Conservation (phyloP, 495 filamentous ascomycete species). For the Cercophora samala region DNA sequence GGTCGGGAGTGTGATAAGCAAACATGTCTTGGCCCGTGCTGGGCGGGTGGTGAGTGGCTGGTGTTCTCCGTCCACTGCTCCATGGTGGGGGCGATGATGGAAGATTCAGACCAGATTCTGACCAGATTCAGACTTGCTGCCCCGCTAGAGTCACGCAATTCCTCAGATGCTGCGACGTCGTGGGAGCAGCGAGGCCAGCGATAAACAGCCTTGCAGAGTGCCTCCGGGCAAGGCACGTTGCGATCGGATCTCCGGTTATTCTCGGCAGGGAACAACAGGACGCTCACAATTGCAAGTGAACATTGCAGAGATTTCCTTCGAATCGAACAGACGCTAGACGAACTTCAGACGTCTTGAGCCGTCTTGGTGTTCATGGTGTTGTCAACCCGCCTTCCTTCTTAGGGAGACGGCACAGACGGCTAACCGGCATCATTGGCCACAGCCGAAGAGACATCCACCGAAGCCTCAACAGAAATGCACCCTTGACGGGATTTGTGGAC, state of each 20-base stretch:
- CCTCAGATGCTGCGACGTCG: constrained; percentile 2
- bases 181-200: neutral
- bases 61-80: neutral
- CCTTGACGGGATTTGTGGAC: neutral
- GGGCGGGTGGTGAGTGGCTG: constrained; percentile 8
- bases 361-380: too few relatives aligned
- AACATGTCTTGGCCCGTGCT: constrained; percentile 7
- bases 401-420: neutral
- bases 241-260: constrained; percentile 1
- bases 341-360: neutral
- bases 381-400: neutral
- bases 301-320: neutral
- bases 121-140: neutral
- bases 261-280: constrained; percentile 6
- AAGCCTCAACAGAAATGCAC: neutral
- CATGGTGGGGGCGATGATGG: constrained; percentile 2
- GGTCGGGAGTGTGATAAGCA: constrained; percentile 4
- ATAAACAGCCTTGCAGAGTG: constrained; percentile 4
- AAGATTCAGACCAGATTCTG: constrained; percentile 2
- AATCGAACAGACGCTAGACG: neutral
- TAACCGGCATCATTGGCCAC: neutral
- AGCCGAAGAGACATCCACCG: neutral
- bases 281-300: neutral
- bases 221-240: neutral
- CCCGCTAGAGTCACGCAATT: constrained; percentile 3